Evolutionary conservation across 768 basidiomycete genomes (phyloP).

Genomic region (Pulveroboletus sp.): DNA sequence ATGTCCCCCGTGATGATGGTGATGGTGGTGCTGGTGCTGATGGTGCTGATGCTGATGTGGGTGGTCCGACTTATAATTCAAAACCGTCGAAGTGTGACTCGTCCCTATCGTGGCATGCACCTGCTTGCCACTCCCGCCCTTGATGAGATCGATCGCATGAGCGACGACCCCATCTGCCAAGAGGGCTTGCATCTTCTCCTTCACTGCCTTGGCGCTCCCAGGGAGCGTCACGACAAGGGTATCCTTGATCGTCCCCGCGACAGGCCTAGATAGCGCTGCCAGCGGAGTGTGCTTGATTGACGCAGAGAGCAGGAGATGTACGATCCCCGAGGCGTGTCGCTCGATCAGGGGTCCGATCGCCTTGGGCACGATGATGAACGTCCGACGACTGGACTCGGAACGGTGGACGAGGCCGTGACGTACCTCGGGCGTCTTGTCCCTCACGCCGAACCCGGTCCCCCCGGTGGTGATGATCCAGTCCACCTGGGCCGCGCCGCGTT

Average conservation of each 20-base stretch:
- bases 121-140: conserved; percentile 59
- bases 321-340: conserved; percentile 64
- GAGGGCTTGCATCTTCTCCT: conserved; percentile 66
- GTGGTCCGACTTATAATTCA: conserved; percentile 6
- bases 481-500: conserved; percentile 40
- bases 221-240: conserved; percentile 79
- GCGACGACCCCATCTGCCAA: conserved; percentile 53
- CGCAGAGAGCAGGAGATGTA: conserved; percentile 64
- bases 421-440: conserved; percentile 85
- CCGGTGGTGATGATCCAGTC: conserved; percentile 83
- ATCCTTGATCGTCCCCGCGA: conserved; percentile 66
- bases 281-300: conserved; percentile 74
- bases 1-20: conserved; percentile 41
- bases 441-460: conserved; percentile 80
- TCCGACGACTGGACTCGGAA: neutral
- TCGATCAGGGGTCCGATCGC: conserved; percentile 62
- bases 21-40: conserved; percentile 27
- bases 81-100: conserved; percentile 13
- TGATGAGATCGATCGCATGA: conserved; percentile 71
- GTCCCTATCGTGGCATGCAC: conserved; percentile 52
- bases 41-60: too few species aligned
- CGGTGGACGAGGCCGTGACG: neutral
- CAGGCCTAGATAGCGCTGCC: conserved; percentile 78
- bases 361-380: conserved; percentile 38
- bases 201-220: conserved; percentile 81